Percentiles rank a stretch among this genome's conserved stretches.
Evolutionary conservation across 805 yeast species (phyloP).

Genomic region (Lachancea sp.): DNA sequence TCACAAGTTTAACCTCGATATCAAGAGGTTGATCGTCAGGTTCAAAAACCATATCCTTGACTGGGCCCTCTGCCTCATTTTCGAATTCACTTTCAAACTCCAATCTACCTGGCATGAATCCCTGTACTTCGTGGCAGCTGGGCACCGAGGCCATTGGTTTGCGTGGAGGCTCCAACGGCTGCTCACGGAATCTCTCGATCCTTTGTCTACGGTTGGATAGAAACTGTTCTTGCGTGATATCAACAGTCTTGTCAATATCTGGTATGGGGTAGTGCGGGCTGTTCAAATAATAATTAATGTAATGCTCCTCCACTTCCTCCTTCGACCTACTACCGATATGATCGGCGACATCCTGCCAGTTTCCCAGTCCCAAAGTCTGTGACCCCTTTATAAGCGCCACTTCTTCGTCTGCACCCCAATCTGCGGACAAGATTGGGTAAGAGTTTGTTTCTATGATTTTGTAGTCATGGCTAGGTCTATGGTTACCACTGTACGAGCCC

Average conservation of each 20-base stretch:
- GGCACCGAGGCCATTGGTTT: constrained; percentile 93
- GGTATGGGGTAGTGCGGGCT: constrained; percentile 82
- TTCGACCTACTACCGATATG: constrained; percentile 88
- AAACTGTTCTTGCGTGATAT: constrained; percentile 62
- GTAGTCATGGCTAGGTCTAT: constrained; percentile 92
- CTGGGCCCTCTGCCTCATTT: constrained; percentile 90
- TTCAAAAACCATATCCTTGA: constrained; percentile 93
- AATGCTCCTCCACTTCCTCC: constrained; percentile 87
- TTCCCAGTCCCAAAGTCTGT: constrained; percentile 86
- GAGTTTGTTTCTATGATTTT: constrained; percentile 89
- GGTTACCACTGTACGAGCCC: constrained; percentile 74
- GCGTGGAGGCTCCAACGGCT: constrained; percentile 77
- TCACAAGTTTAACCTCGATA: constrained; percentile 80
- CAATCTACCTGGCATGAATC: constrained; percentile 96
- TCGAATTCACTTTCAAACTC: constrained; percentile 96
- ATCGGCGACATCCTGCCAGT: constrained; percentile 98
- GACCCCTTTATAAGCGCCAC: constrained; percentile 81
- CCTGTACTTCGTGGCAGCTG: constrained; percentile 93
- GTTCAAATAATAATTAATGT: constrained; percentile 61
- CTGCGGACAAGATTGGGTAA: constrained; percentile 81
- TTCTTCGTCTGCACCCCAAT: constrained; percentile 99
- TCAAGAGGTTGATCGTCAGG: constrained; percentile 86
- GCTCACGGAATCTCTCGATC: constrained; percentile 62
- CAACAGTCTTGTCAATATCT: constrained; percentile 66
- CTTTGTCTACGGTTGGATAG: constrained; percentile 60